Base-by-base conservation (phyloP, 129 eudicot species). In the Artemisia tridentata region DNA sequence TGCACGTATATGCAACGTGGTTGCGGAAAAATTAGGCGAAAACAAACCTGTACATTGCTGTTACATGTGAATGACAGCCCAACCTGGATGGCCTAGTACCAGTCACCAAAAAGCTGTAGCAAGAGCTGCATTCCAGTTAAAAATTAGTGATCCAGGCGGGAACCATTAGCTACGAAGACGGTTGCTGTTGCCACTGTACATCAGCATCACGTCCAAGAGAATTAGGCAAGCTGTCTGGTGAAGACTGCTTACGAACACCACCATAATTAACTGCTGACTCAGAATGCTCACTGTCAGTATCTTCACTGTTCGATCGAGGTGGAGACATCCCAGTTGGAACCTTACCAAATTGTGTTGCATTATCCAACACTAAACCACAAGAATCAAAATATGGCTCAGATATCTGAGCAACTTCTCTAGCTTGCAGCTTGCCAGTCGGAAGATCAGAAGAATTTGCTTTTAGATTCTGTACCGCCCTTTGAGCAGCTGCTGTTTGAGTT, bases 1-100 rank as follows among this genome's bases (percentile, higher is more conserved):
- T 41, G 49, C 31, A 21, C 21, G 5, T 29, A 55, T 57, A 21
- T 45, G 75, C 57, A 58, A 71, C 10, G 31, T 41, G 25, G 56
- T 60, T 65, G 58, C 50, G 23, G 49, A 55, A 63, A 70, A 45
- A 11, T 20, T 23, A 63, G 25, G 61, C 9, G 34, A 68, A 62
- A 65, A 71, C 84, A 55, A 25, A 91, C 97, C 97, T 91, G 86
- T 84, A 82, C 88, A 80, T 23, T 41, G 80, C 67, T 81, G 65
- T 73, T 72, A 76, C 82, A 76, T 71, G 78, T 59, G 82, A 82
- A 86, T 65, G 86, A 65, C 68, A 56, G 78, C 71, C 81, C 72
- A 50, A 60, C 65, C 58, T 46, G 75, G 11, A 38, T 38, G 45
- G 45, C 10, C 45, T 38, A 38, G 45, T 38, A 38, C 45, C 45